Percentiles rank a stretch among this genome's conserved stretches.
Conservation (phyloP, 441 rosid genomes). For the Flueggea neowawraea region DNA sequence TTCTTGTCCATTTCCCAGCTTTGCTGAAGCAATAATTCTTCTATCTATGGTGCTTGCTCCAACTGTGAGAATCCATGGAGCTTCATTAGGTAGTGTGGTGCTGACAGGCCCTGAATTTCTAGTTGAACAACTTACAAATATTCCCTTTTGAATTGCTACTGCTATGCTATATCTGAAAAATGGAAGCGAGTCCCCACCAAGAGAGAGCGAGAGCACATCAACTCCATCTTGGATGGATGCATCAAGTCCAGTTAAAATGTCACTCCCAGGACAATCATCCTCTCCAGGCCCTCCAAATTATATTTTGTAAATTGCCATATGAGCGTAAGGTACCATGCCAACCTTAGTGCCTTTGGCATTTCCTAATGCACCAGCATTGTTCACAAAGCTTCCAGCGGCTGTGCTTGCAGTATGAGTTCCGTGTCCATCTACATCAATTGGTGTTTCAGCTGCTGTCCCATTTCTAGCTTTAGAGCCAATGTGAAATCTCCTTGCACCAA, state of each 20-base stretch:
- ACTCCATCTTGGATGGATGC: slow-evolving; percentile 26
- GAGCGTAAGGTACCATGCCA: slow-evolving; percentile 24
- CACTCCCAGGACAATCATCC: slow-evolving; percentile 24
- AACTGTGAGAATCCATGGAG: slow-evolving; percentile 55
- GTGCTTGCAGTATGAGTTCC: slow-evolving; percentile 45
- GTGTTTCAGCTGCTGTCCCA: slow-evolving; percentile 15
- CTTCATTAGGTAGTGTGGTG: slow-evolving; percentile 35
- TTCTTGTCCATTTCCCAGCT: slow-evolving; percentile 39
- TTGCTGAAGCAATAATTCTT: slow-evolving; percentile 30
- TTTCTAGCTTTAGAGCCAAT: slow-evolving; percentile 20
- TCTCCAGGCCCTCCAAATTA: slow-evolving; percentile 20
- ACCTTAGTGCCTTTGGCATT: slow-evolving; percentile 25
- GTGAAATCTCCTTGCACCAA: slow-evolving; percentile 29
- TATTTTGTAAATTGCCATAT: slow-evolving; percentile 29
- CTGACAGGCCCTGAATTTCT: slow-evolving; percentile 42
- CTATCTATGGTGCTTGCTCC: slow-evolving; percentile 48
- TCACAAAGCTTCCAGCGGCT: slow-evolving; percentile 28
- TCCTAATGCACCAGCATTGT: slow-evolving; percentile 16
- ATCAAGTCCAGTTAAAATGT: slow-evolving; percentile 24
- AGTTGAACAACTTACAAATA: slow-evolving; percentile 40
- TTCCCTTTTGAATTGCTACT: slow-evolving; percentile 38
- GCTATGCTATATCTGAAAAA: slow-evolving; percentile 28
- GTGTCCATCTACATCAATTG: slow-evolving; percentile 35
- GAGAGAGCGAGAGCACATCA: slow-evolving; percentile 27
- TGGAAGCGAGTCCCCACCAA: slow-evolving; percentile 25